Percentiles rank a stretch among this genome's conserved stretches.
Conservation (phyloP, 2,329 filamentous ascomycete genomes). For the Colletotrichum sansevieriae region DNA sequence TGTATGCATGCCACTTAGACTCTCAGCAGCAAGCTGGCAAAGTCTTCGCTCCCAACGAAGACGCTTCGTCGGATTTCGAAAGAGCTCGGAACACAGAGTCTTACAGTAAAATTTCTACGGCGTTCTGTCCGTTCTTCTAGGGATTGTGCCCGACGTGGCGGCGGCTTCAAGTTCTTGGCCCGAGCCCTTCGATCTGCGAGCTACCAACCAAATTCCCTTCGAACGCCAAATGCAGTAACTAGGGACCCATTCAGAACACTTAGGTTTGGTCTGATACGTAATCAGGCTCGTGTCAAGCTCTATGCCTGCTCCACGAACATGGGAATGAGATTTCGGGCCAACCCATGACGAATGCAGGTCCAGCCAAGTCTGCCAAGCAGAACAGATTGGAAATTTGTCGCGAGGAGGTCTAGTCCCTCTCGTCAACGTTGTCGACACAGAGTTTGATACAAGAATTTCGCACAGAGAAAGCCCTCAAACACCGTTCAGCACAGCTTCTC, state of each 20-base stretch:
- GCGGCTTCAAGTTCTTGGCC: background rate
- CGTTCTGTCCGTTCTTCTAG: constrained; percentile 1
- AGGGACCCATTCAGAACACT: background rate
- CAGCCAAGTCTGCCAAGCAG: constrained; percentile 32
- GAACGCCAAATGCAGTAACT: background rate
- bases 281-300: background rate
- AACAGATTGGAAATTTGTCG: constrained; percentile 11
- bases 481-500: background rate
- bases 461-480: background rate
- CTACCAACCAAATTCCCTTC: constrained; percentile 6
- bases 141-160: constrained; percentile 1
- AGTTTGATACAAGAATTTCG: constrained; percentile 15
- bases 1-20: too few species aligned
- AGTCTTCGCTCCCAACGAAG: background rate
- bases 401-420: background rate
- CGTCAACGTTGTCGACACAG: constrained; percentile 1
- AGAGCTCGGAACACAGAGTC: background rate
- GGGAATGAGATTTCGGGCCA: constrained; percentile 12
- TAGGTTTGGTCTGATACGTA: background rate
- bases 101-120: background rate
- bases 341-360: background rate
- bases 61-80: background rate
- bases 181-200: background rate
- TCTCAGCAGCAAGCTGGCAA: too few species aligned
- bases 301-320: background rate